Conservation (phyloP, 83 land plant species). For the Thuja plicata region DNA sequence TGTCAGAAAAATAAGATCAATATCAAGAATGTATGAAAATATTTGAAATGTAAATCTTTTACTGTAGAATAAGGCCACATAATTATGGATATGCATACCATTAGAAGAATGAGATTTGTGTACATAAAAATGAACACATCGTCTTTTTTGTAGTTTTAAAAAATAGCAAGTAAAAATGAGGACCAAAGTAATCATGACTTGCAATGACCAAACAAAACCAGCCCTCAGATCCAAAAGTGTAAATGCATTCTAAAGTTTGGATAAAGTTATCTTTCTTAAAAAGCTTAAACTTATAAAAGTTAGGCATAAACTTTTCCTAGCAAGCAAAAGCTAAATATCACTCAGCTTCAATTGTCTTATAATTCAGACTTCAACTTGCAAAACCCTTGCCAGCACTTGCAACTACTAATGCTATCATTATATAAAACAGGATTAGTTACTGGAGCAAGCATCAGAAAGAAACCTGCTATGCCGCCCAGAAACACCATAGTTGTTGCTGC, state of each 20-base stretch:
- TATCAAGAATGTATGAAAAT: neutral
- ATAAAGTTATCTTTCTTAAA: neutral
- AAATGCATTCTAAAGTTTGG: neutral
- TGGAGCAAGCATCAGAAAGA: conserved; percentile 52
- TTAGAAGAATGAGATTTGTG: neutral
- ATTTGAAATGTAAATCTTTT: neutral
- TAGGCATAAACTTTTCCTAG: neutral
- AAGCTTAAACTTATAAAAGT: neutral
- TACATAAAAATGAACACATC: neutral
- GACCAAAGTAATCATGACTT: neutral
- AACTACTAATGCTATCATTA: conserved; percentile 33
- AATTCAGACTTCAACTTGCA: conserved; percentile 36
- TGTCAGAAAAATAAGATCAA: neutral
- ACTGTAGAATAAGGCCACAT: neutral
- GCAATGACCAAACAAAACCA: neutral
- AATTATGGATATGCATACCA: neutral
- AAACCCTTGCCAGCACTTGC: conserved; percentile 63
- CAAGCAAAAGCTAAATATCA: neutral
- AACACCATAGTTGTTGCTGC: conserved; percentile 14
- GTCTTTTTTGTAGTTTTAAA: neutral
- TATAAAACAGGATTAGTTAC: conserved; percentile 43
- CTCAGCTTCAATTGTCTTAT: neutral
- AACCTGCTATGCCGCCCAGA: conserved; percentile 34
- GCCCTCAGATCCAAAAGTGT: neutral
- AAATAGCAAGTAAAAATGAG: neutral